Percentiles rank a stretch among this genome's conserved stretches.
These are phyloP conservation scores for Croton laevigatus DNA, from an alignment of 441 rosid genomes.

Conservation along the genomic window DNA sequence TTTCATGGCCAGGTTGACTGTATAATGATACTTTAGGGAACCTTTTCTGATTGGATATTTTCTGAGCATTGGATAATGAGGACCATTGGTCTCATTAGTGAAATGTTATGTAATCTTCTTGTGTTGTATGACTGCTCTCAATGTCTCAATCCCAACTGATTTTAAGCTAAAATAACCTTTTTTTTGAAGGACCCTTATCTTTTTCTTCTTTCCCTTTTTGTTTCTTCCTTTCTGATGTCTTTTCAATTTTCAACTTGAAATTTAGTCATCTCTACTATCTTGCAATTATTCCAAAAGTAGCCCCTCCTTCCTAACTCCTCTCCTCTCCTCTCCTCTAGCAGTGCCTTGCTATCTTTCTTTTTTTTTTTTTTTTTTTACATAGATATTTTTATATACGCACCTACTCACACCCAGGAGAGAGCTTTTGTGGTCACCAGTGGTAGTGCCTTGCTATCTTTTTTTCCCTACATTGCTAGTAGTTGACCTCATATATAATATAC, in stretches of 20 bases:
- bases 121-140: conserved; percentile 1
- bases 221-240: conserved; percentile 1
- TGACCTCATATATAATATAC: not conserved
- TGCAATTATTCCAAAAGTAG: not conserved
- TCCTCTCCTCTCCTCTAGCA: not conserved
- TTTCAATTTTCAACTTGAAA: not conserved
- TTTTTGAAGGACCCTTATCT: not conserved
- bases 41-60: not conserved
- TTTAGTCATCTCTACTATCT: not conserved
- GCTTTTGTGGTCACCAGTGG: not conserved
- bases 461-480: not conserved
- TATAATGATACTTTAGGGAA: not conserved
- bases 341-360: not conserved
- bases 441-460: not conserved
- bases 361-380: too few species aligned
- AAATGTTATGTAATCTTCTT: not conserved
- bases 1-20: conserved; percentile 17
- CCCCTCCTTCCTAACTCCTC: not conserved
- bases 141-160: conserved; percentile 8
- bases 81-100: not conserved
- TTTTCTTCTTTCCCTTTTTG: not conserved
- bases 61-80: conserved; percentile 9
- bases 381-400: too few species aligned
- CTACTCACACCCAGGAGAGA: too few species aligned
- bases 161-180: not conserved